Conservation (phyloP, 176 grass and related monocot genomes). For the Oryza coarctata region DNA sequence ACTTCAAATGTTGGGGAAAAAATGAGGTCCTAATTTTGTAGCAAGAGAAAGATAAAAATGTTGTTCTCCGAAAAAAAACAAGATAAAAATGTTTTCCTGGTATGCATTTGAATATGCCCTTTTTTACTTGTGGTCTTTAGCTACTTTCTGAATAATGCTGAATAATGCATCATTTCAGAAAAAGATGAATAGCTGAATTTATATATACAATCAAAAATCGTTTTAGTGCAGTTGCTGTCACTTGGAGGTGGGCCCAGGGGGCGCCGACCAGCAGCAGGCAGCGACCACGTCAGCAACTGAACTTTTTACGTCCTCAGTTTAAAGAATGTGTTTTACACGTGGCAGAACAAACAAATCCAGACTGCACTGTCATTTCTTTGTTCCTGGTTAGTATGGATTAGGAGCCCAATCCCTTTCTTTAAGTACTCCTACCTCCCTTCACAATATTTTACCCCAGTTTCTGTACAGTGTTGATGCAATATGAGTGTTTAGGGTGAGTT, state of each 20-base stretch:
- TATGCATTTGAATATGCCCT: no score
- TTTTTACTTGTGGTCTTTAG: no score
- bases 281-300: not conserved
- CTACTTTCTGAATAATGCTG: not conserved
- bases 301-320: not conserved
- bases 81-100: no score
- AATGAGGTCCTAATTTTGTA: no score
- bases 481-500: no score
- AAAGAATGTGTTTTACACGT: slow-evolving; percentile 21
- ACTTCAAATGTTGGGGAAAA: no score
- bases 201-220: no score
- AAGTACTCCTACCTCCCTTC: not conserved
- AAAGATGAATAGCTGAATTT: not conserved
- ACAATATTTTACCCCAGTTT: not conserved
- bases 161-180: not conserved
- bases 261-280: not conserved
- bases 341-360: not conserved
- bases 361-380: not conserved
- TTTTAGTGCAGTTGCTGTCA: not conserved
- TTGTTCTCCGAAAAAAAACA: no score
- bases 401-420: not conserved
- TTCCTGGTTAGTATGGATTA: not conserved
- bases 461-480: not conserved
- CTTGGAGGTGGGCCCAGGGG: not conserved
- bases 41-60: no score